Percentiles rank a stretch among this genome's conserved stretches.
These are phyloP conservation scores for Aspergillus cavernicola DNA, from an alignment of 495 filamentous ascomycete species.

Conservation along the genomic window DNA sequence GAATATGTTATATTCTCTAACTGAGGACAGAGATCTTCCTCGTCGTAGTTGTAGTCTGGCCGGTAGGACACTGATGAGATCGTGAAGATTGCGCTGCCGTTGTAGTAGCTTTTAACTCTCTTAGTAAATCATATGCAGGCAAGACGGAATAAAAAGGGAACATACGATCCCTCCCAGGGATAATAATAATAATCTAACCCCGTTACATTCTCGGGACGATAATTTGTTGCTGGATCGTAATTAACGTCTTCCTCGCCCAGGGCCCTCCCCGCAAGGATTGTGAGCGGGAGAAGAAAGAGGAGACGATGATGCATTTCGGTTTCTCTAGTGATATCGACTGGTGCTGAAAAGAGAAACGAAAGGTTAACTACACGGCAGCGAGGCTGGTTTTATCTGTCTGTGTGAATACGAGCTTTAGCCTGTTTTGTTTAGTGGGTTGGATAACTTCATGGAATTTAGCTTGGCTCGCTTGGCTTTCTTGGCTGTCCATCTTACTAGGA, in stretches of 20 bases:
- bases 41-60: neutral
- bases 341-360: too few relatives aligned
- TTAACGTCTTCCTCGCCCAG: neutral
- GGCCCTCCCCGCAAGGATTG: neutral
- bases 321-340: too few relatives aligned
- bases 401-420: too few relatives aligned
- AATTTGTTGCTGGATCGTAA: neutral
- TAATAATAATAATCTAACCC: slow-evolving; percentile 6
- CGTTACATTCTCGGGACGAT: slow-evolving; percentile 1
- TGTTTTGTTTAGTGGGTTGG: too few relatives aligned
- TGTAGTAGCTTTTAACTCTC: neutral
- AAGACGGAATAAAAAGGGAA: neutral
- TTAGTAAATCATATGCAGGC: neutral
- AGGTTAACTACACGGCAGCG: too few relatives aligned
- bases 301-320: too few relatives aligned
- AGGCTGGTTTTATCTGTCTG: too few relatives aligned
- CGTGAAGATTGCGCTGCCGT: slow-evolving; percentile 4
- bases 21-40: neutral
- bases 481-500: too few relatives aligned
- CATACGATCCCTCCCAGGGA: slow-evolving; percentile 6
- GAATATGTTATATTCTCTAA: neutral
- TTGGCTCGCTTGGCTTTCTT: too few relatives aligned
- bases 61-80: neutral
- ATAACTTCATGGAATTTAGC: too few relatives aligned
- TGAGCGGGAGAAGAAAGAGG: too few relatives aligned